These are phyloP conservation scores for Geotrichum restrictum DNA, from an alignment of 1,139 yeast species.

Conservation along the genomic window DNA sequence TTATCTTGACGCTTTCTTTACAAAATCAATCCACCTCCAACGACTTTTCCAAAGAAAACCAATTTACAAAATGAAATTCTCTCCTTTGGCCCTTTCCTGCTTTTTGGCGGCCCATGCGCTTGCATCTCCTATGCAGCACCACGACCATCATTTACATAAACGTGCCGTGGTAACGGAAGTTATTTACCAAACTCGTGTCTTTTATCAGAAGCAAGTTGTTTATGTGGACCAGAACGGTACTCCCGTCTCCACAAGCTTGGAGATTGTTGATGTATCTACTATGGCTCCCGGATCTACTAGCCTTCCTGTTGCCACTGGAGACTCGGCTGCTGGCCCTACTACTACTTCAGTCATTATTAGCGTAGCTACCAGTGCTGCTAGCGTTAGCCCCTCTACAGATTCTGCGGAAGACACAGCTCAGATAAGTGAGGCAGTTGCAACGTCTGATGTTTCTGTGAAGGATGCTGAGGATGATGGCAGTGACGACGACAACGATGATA, in stretches of 20 bases:
- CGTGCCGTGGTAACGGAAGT: constrained; percentile 36
- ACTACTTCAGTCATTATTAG: constrained; percentile 23
- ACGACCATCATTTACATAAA: constrained; percentile 23
- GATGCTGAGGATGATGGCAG: not conserved
- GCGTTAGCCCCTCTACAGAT: constrained; percentile 20
- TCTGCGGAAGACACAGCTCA: constrained; percentile 12
- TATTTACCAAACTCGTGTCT: constrained; percentile 35
- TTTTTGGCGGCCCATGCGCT: constrained; percentile 10
- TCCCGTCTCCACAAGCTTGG: constrained; percentile 35
- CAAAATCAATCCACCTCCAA: not conserved
- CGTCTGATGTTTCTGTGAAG: not conserved
- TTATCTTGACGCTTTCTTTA: not conserved
- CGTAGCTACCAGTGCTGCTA: constrained; percentile 17
- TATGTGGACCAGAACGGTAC: constrained; percentile 37
- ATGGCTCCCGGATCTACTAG: constrained; percentile 33
- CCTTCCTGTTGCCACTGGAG: constrained; percentile 18
- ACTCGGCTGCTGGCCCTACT: constrained; percentile 20
- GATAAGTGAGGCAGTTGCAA: not conserved
- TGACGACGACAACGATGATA: not conserved
- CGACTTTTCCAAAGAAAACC: not conserved
- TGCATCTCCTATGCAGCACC: constrained; percentile 16
- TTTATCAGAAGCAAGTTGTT: constrained; percentile 37
- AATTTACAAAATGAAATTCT: constrained; percentile 14
- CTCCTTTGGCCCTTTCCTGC: constrained; percentile 2
- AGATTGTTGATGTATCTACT: constrained; percentile 32